Percentiles rank a stretch among this genome's conserved stretches.
phyloP scores from a whole-genome alignment of 2,329 filamentous ascomycete genomes.

The Penicillium italicum region DNA sequence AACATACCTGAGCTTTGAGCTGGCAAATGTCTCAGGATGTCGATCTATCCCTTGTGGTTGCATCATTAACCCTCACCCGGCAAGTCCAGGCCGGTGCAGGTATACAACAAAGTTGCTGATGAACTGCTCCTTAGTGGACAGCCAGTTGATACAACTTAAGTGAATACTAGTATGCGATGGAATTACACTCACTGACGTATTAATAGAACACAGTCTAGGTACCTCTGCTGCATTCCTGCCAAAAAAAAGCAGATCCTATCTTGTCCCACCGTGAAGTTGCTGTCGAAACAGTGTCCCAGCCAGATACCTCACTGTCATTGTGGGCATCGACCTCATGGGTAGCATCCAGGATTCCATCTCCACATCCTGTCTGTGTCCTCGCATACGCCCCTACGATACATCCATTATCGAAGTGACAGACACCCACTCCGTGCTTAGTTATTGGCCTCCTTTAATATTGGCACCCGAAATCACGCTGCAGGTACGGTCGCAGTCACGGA shows the following conservation, averaged over 20 bases:
- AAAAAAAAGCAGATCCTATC: background rate
- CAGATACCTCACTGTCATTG: background rate
- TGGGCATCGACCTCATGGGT: background rate
- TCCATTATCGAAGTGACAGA: background rate
- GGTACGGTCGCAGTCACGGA: background rate
- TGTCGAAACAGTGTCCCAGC: background rate
- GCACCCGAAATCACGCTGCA: background rate
- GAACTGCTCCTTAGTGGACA: too few relatives aligned
- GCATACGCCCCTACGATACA: background rate
- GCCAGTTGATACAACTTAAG: too few relatives aligned
- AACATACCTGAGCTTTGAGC: background rate
- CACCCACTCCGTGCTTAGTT: background rate
- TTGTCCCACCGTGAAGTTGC: background rate
- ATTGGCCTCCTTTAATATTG: background rate
- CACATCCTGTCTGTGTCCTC: background rate
- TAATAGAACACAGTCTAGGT: background rate
- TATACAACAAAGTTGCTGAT: background rate
- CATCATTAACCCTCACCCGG: background rate
- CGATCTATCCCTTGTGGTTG: background rate
- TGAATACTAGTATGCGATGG: too few relatives aligned
- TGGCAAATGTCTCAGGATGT: background rate
- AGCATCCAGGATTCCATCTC: background rate
- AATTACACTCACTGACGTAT: background rate
- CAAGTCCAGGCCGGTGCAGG: background rate
- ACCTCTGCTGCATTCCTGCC: background rate